phyloP scores from a whole-genome alignment of 805 yeast genomes.

The Zygoascus biomembranicola region DNA sequence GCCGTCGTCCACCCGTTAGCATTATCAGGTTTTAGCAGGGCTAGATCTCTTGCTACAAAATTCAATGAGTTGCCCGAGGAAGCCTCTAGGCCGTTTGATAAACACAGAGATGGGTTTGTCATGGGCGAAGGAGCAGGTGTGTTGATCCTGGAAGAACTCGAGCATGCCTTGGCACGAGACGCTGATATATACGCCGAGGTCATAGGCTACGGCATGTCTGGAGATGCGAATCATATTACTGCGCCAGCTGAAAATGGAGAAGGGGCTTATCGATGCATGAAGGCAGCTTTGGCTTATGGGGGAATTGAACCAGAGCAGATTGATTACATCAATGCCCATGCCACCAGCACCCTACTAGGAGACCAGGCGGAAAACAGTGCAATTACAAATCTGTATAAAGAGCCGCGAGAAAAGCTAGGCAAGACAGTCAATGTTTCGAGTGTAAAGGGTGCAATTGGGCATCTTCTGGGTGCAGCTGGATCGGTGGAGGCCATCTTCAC shows the following conservation, averaged over 20 bases:
- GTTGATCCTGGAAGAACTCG: constrained; percentile 63
- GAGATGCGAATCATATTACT: constrained; percentile 90
- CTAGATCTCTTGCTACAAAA: constrained; percentile 64
- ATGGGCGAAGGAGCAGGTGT: constrained; percentile 91
- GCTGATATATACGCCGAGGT: constrained; percentile 72
- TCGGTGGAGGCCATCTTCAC: constrained; percentile 85
- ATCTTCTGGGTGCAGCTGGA: constrained; percentile 92
- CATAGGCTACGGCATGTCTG: constrained; percentile 80
- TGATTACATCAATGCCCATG: constrained; percentile 90
- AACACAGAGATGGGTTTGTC: constrained; percentile 74
- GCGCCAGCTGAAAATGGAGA: constrained; percentile 77
- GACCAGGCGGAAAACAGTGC: constrained; percentile 84
- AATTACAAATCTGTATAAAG: constrained; percentile 41
- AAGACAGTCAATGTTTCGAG: constrained; percentile 47
- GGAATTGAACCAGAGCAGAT: constrained; percentile 41
- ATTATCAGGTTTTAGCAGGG: constrained; percentile 84
- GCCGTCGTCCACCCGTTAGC: constrained; percentile 80
- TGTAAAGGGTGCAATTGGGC: constrained; percentile 90
- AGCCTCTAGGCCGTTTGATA: constrained; percentile 87
- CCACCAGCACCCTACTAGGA: constrained; percentile 86
- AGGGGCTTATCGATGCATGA: constrained; percentile 83
- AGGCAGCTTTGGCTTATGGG: constrained; percentile 53
- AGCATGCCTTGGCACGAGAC: constrained; percentile 63
- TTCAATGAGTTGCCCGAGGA: constrained; percentile 52
- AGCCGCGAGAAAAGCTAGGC: constrained; percentile 26